phyloP scores from a whole-genome alignment of 169 alveolate genomes.

The Besnoitia besnoiti region DNA sequence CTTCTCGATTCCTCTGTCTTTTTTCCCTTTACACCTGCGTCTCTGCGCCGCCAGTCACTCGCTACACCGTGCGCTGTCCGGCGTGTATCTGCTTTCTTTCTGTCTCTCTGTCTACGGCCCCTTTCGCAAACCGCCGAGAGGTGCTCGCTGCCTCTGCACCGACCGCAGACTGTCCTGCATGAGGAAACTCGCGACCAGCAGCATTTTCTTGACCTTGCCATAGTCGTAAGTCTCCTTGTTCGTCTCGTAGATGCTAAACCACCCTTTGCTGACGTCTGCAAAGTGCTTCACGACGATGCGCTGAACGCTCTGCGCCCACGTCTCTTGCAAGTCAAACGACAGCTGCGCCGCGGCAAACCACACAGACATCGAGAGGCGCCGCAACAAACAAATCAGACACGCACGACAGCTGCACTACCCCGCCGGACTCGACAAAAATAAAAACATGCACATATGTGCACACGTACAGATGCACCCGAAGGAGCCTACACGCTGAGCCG shows the following conservation, averaged over 20 bases:
- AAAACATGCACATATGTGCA: background rate
- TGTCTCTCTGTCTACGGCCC: too few species aligned
- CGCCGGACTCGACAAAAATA: background rate
- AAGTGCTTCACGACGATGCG: conserved; percentile 84
- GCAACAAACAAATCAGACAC: background rate
- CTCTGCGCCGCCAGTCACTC: too few species aligned
- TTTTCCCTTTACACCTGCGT: too few species aligned
- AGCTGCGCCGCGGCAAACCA: background rate
- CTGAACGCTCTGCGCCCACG: conserved; percentile 80
- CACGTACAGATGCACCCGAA: background rate
- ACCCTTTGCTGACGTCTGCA: conserved; percentile 91
- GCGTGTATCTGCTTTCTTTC: too few species aligned
- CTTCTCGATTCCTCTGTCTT: too few species aligned
- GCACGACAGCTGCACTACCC: background rate
- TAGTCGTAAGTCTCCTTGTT: conserved; percentile 91
- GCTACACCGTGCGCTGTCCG: too few species aligned
- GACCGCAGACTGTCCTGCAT: conserved; percentile 84
- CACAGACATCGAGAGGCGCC: too few species aligned
- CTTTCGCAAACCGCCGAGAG: too few species aligned
- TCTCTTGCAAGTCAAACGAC: conserved; percentile 77
- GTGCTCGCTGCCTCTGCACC: too few species aligned
- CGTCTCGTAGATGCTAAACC: conserved; percentile 91
- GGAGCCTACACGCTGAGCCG: too few species aligned
- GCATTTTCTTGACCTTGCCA: conserved; percentile 89
- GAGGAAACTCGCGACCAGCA: conserved; percentile 88